Evolutionary conservation across 352 stramenopile genomes (phyloP).

Genomic region (Globisporangium echinulatum): DNA sequence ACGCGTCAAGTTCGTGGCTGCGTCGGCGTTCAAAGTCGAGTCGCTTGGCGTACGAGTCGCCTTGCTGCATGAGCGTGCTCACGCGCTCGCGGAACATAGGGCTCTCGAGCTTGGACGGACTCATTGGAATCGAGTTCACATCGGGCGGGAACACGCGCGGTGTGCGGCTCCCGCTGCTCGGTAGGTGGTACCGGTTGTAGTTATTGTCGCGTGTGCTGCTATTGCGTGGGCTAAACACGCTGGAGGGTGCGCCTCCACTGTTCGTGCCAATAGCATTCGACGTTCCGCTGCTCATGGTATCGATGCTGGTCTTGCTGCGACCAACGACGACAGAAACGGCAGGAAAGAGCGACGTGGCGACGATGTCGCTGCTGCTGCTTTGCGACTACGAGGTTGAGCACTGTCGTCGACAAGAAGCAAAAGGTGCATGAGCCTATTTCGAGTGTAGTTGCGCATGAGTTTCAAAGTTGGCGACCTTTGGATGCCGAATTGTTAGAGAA

Average conservation of each 20-base stretch:
- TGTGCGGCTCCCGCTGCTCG: slow-evolving; percentile 25
- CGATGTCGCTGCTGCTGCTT: too few species aligned
- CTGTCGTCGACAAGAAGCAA: too few species aligned
- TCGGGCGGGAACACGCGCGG: slow-evolving; percentile 53
- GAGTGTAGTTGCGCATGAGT: too few species aligned
- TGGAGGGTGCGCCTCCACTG: slow-evolving; percentile 1
- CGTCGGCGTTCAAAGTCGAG: slow-evolving; percentile 55
- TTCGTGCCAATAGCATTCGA: background rate
- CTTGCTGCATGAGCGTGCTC: slow-evolving; percentile 60
- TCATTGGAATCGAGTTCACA: slow-evolving; percentile 46
- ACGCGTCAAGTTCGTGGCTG: slow-evolving; percentile 40
- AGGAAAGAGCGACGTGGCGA: too few species aligned
- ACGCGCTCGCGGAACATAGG: slow-evolving; percentile 67
- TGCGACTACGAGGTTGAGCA: too few species aligned
- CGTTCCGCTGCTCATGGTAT: slow-evolving; percentile 13
- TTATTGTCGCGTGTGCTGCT: slow-evolving; percentile 5
- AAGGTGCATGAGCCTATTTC: too few species aligned
- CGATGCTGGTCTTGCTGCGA: background rate
- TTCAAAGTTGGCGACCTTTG: too few species aligned
- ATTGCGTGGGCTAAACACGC: slow-evolving; percentile 15
- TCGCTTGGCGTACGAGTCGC: slow-evolving; percentile 64
- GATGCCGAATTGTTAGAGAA: too few species aligned
- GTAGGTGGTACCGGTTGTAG: slow-evolving; percentile 34
- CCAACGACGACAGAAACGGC: too few species aligned
- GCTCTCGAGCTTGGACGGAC: slow-evolving; percentile 63